Evolutionary conservation across 768 basidiomycete genomes (phyloP).

Genomic region (Hortiboletus flavorubellus): DNA sequence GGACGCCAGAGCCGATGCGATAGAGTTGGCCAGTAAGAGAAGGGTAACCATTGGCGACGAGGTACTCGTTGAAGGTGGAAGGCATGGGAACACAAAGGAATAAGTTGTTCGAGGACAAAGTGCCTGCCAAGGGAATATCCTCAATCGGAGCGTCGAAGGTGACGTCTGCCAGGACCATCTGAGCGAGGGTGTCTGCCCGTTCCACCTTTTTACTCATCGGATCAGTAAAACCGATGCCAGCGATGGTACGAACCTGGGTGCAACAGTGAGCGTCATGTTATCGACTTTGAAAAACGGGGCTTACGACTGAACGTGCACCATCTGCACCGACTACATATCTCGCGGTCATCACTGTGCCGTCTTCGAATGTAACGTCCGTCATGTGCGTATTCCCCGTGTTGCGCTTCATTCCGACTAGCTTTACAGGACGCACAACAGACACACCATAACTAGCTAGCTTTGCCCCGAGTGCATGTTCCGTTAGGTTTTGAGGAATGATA

Average conservation of each 20-base stretch:
- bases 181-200: constrained; percentile 28
- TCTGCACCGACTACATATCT: constrained; percentile 53
- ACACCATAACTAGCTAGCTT: constrained; percentile 34
- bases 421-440: constrained; percentile 37
- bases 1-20: constrained; percentile 43
- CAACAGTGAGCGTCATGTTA: not conserved
- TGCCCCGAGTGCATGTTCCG: constrained; percentile 40
- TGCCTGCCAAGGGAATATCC: not conserved
- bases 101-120: constrained; percentile 9
- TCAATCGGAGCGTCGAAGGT: constrained; percentile 7
- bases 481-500: constrained; percentile 44
- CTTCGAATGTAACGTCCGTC: constrained; percentile 45
- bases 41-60: constrained; percentile 14
- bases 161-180: constrained; percentile 26
- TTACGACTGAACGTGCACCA: constrained; percentile 45
- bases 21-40: constrained; percentile 22
- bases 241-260: constrained; percentile 41
- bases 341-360: constrained; percentile 41
- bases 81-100: constrained; percentile 16
- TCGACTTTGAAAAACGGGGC: not conserved
- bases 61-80: constrained; percentile 16
- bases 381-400: constrained; percentile 27
- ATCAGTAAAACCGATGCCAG: constrained; percentile 44
- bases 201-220: constrained; percentile 35
- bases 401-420: constrained; percentile 35